Conservation (phyloP, 805 yeast species). For the Blastobotrys mokoenaii region DNA sequence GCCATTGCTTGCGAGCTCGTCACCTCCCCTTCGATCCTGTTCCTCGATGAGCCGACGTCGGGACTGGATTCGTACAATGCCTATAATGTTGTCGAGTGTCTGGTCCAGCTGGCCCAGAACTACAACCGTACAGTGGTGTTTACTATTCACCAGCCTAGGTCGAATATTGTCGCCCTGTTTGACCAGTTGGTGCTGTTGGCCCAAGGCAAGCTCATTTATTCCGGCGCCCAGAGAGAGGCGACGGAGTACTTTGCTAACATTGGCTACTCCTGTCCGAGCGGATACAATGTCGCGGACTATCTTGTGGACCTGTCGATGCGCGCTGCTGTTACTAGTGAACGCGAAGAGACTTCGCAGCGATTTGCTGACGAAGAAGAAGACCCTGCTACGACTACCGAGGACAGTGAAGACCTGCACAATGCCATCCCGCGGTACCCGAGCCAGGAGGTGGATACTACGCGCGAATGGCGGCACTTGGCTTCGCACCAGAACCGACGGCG, state of each 20-base stretch:
- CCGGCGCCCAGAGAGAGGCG: slow-evolving; percentile 74
- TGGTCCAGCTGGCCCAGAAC: slow-evolving; percentile 70
- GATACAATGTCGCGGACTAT: slow-evolving; percentile 90
- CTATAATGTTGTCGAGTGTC: slow-evolving; percentile 76
- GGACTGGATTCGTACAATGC: slow-evolving; percentile 95
- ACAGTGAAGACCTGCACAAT: slow-evolving; percentile 11
- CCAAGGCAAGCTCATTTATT: slow-evolving; percentile 77
- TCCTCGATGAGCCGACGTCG: slow-evolving; percentile 89
- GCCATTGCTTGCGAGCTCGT: slow-evolving; percentile 91
- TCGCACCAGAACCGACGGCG: slow-evolving; percentile 50
- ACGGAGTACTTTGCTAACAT: slow-evolving; percentile 63
- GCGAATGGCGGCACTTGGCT: slow-evolving; percentile 84
- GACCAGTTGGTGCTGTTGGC: slow-evolving; percentile 75
- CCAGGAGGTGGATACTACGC: slow-evolving; percentile 43
- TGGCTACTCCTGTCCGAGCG: slow-evolving; percentile 79
- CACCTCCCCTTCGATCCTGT: slow-evolving; percentile 75
- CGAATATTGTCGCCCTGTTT: slow-evolving; percentile 87
- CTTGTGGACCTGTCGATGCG: slow-evolving; percentile 84
- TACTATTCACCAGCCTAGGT: slow-evolving; percentile 95
- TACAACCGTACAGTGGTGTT: slow-evolving; percentile 82
- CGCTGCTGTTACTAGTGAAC: slow-evolving; percentile 15
- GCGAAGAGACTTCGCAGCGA: neutral
- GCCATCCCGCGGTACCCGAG: slow-evolving; percentile 6
- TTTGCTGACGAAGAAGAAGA: neutral
- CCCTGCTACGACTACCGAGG: slow-evolving; percentile 1